Evolutionary conservation across 192 early-diverging fungal genomes (phyloP).

Genomic region (Helicostylum pulchrum): DNA sequence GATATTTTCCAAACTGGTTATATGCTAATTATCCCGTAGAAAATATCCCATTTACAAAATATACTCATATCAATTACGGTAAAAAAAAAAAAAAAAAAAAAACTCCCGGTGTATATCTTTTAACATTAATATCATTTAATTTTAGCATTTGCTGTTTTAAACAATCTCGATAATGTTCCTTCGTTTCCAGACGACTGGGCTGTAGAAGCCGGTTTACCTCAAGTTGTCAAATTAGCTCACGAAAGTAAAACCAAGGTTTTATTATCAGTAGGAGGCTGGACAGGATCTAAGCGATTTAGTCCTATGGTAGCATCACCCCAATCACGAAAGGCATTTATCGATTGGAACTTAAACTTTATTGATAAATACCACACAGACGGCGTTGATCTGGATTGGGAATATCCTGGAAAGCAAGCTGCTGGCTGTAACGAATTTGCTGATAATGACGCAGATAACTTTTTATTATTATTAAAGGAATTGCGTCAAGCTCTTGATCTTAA

Average conservation of each 20-base stretch:
- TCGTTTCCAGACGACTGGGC: slow-evolving; percentile 30
- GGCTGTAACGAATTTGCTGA: slow-evolving; percentile 49
- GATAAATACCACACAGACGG: slow-evolving; percentile 58
- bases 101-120: too few relatives aligned
- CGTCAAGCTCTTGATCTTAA: slow-evolving; percentile 41
- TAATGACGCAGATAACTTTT: slow-evolving; percentile 58
- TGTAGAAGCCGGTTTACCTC: slow-evolving; percentile 30
- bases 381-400: slow-evolving; percentile 68
- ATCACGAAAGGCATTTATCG: slow-evolving; percentile 54
- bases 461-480: slow-evolving; percentile 51
- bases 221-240: slow-evolving; percentile 46
- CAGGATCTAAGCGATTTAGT: slow-evolving; percentile 64
- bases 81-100: slow-evolving; percentile 7
- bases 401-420: slow-evolving; percentile 53
- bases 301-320: slow-evolving; percentile 47
- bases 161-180: slow-evolving; percentile 42
- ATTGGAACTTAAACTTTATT: slow-evolving; percentile 54
- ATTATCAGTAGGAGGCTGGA: slow-evolving; percentile 73
- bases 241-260: slow-evolving; percentile 48
- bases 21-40: slow-evolving; percentile 35
- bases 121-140: neutral
- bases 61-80: slow-evolving; percentile 44
- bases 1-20: slow-evolving; percentile 43
- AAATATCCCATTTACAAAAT: slow-evolving; percentile 29
- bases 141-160: slow-evolving; percentile 49